Percentiles rank a stretch among this genome's conserved stretches.
These are phyloP conservation scores for Fusarium abutilonis DNA, from an alignment of 2,329 filamentous ascomycete species.

Conservation along the genomic window DNA sequence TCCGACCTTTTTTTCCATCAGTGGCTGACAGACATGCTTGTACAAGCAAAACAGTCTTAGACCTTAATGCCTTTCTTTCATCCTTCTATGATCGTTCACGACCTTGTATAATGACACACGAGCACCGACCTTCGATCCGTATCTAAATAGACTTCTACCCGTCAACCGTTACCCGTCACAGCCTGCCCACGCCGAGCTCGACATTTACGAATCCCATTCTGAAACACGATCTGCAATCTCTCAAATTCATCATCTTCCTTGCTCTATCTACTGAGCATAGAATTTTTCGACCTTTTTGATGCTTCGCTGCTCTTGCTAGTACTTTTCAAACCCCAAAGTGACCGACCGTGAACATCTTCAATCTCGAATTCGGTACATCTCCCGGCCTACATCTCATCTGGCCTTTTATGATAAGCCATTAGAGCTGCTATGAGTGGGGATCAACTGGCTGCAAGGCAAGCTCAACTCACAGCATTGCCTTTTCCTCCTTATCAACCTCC, in stretches of 20 bases:
- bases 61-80: slow-evolving; percentile 44
- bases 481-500: slow-evolving; percentile 13
- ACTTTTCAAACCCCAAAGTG: slow-evolving; percentile 25
- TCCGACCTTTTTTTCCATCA: slow-evolving; percentile 29
- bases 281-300: slow-evolving; percentile 29
- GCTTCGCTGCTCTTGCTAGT: slow-evolving; percentile 31
- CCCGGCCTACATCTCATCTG: slow-evolving; percentile 30
- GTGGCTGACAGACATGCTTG: slow-evolving; percentile 38
- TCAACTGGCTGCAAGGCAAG: slow-evolving; percentile 65
- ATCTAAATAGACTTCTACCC: slow-evolving; percentile 39
- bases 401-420: slow-evolving; percentile 41
- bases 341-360: slow-evolving; percentile 36
- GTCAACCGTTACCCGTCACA: slow-evolving; percentile 20
- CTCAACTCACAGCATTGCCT: slow-evolving; percentile 24
- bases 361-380: slow-evolving; percentile 30
- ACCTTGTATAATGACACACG: slow-evolving; percentile 44
- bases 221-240: slow-evolving; percentile 16
- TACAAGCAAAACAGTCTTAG: slow-evolving; percentile 39
- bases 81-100: slow-evolving; percentile 43
- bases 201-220: slow-evolving; percentile 17
- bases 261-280: slow-evolving; percentile 7
- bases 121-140: slow-evolving; percentile 33
- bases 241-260: background rate
- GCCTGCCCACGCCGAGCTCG: slow-evolving; percentile 33
- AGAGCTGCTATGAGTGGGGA: slow-evolving; percentile 71